Percentiles rank a stretch among this genome's conserved stretches.
Conservation (phyloP, 164 flowering plant species). For the Litsea cubeba region DNA sequence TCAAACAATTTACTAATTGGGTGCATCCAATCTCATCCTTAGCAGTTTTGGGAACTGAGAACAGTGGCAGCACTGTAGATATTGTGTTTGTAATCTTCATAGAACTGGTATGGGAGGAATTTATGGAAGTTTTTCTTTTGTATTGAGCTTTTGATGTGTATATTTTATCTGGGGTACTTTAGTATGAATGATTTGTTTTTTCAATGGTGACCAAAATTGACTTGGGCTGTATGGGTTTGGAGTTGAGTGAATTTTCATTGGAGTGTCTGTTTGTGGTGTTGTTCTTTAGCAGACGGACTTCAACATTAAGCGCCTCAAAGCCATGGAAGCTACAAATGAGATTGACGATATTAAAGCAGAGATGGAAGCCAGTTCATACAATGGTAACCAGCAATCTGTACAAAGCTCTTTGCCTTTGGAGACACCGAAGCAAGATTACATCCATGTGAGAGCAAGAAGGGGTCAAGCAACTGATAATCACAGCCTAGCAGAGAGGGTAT, state of each 20-base stretch:
- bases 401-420: conserved; percentile 45
- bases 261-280: not conserved
- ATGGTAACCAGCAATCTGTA: conserved; percentile 37
- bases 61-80: not conserved
- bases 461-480: conserved; percentile 99
- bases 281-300: conserved; percentile 35
- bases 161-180: not conserved
- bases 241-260: not conserved
- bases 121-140: not conserved
- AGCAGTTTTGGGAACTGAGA: not conserved
- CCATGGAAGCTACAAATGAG: conserved; percentile 36
- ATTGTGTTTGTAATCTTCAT: not conserved
- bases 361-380: conserved; percentile 48
- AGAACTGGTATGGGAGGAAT: not conserved
- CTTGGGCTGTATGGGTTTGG: not conserved
- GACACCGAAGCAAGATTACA: conserved; percentile 76
- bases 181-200: not conserved
- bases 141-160: not conserved
- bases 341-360: conserved; percentile 52
- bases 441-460: conserved; percentile 94
- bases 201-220: not conserved
- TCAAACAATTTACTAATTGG: too few relatives aligned
- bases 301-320: conserved; percentile 45
- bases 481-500: conserved; percentile 96
- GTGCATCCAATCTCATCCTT: too few relatives aligned